A percentile compares a stretch with the other conserved stretches of the same genome.
phyloP scores from a whole-genome alignment of 768 basidiomycete species.

The Punctularia strigosozonata region DNA sequence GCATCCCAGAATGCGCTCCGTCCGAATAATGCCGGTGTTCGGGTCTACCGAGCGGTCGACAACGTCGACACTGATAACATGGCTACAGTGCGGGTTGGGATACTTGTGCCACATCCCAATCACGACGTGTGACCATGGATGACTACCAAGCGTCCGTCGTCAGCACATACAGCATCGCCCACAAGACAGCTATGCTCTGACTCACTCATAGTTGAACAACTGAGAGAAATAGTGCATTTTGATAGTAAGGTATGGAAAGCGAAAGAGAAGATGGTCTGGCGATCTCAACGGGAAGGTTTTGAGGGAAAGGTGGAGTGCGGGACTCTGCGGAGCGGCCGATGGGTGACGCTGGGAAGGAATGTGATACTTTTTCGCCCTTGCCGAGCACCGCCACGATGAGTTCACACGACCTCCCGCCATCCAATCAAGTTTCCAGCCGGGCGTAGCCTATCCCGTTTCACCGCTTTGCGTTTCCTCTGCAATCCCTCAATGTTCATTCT shows the following conservation, averaged over 20 bases:
- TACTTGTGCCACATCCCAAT: conserved; percentile 95
- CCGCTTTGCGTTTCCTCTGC: too few relatives aligned
- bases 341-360: too few relatives aligned
- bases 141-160: conserved; percentile 31
- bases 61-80: conserved; percentile 82
- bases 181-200: conserved; percentile 8
- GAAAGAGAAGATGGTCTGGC: neutral
- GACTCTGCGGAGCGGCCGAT: too few relatives aligned
- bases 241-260: neutral
- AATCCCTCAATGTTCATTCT: too few relatives aligned
- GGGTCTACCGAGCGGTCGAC: conserved; percentile 77
- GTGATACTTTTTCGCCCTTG: too few relatives aligned
- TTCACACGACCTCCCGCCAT: too few relatives aligned
- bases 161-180: conserved; percentile 4
- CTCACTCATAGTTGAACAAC: conserved; percentile 75
- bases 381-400: too few relatives aligned
- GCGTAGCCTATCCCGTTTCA: too few relatives aligned
- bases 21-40: conserved; percentile 78
- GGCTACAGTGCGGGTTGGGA: conserved; percentile 85
- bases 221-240: conserved; percentile 83
- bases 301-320: too few relatives aligned
- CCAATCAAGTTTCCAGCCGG: too few relatives aligned
- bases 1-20: conserved; percentile 81
- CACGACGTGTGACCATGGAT: conserved; percentile 85
- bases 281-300: too few relatives aligned